Evolutionary conservation across 495 filamentous ascomycete genomes (phyloP), one percentile per base, ranked within the genome.

Genomic region (Pseudomonodictys pantanalensis): DNA sequence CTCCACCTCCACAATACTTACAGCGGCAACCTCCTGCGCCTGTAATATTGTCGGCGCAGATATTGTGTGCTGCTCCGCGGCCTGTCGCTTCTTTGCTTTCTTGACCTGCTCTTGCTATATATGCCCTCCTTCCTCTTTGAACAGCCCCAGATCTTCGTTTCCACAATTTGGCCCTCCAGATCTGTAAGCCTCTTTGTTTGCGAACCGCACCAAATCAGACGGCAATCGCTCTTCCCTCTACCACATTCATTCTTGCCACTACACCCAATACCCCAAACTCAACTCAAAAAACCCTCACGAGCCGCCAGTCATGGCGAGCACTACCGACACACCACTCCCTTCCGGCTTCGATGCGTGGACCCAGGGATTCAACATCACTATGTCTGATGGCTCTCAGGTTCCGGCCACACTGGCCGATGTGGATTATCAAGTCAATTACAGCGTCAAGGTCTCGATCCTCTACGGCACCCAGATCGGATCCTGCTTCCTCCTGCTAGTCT

Each of bases 381-480:
- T 38, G 7, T 20, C 23, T n/a, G 44, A 68, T 65, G 66, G 62
- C 46, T 30, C 12, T 1, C 8, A 20, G 0, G 29, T 67, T 51
- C 1, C 25, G 0, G 33, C 87, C 30, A 53, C 75, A 48, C 65
- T 88, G 23, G 44, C 59, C 10, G 70, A 75, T 3, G 49, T 92
- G 24, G 72, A 84, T 58, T 42, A 53, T 7, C 74, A 80, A 52
- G 70, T 79, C 62, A 60, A 65, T 53, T 81, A 83, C 69, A 76
- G 77, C 62, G 66, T 82, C 44, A 75, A 78, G 17, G 71, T 79
- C 41, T 76, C 77, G 70, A 85, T 91, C 81, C 87, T 84, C 70
- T 91, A 85, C 66, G 85, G 81, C 42, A 69, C 76, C 26, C 88
- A 95, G 69, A 77, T 91, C 50, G 91, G 91, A 28, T 86, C 88